A percentile compares a stretch with the other conserved stretches of the same genome.
Evolutionary conservation across 2,329 filamentous ascomycete species (phyloP).

Genomic region (Diaporthe ampelina): DNA sequence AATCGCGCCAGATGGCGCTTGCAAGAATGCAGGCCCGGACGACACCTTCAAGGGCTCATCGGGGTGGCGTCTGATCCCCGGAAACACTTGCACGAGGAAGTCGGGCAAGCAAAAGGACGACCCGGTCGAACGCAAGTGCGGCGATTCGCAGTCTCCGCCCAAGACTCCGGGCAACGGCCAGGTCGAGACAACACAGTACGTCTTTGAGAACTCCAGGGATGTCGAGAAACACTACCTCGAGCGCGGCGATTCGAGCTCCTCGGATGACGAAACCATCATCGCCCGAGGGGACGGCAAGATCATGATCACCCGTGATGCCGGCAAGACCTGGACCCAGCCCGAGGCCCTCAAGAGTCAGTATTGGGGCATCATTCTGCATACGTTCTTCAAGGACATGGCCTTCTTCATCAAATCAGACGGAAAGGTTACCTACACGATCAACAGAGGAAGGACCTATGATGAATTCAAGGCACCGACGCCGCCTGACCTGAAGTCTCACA

Average conservation of each 20-base stretch:
- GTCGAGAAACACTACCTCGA: conserved; percentile 83
- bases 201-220: conserved; percentile 65
- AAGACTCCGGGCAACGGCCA: conserved; percentile 74
- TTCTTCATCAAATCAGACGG: conserved; percentile 82
- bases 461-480: conserved; percentile 78
- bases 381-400: conserved; percentile 85
- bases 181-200: conserved; percentile 71
- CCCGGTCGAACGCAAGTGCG: conserved; percentile 81
- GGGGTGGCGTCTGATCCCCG: conserved; percentile 92
- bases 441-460: conserved; percentile 82
- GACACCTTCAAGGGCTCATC: conserved; percentile 88
- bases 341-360: conserved; percentile 79
- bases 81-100: conserved; percentile 77
- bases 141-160: conserved; percentile 66
- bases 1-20: conserved; percentile 77
- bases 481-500: conserved; percentile 50
- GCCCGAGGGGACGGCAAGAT: conserved; percentile 69
- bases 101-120: conserved; percentile 77
- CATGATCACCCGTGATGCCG: conserved; percentile 86
- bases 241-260: conserved; percentile 72
- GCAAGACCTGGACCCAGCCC: conserved; percentile 81
- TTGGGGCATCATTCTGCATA: conserved; percentile 80
- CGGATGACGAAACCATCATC: conserved; percentile 80
- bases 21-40: conserved; percentile 73
- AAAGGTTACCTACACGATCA: conserved; percentile 83